Percentiles rank a stretch among this genome's conserved stretches.
Evolutionary conservation across 305 asterid genomes (phyloP).

Genomic region (Fraxinus floribunda): DNA sequence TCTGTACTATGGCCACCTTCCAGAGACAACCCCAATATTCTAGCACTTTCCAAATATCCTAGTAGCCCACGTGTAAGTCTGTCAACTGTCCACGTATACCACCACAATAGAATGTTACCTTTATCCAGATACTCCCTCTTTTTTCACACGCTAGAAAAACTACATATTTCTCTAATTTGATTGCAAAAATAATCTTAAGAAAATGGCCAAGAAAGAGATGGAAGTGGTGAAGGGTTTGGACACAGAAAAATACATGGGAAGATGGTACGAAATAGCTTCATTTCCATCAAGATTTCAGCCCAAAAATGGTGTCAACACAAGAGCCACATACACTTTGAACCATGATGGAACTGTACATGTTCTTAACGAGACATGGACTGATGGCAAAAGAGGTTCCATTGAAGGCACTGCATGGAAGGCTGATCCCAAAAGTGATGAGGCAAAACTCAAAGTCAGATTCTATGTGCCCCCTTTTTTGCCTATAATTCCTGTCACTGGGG

Average conservation of each 20-base stretch:
- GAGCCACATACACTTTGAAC: slow-evolving; percentile 57
- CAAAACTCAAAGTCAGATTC: slow-evolving; percentile 61
- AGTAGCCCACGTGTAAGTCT: background rate
- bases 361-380: slow-evolving; percentile 56
- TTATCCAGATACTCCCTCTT: background rate
- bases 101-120: background rate
- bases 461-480: slow-evolving; percentile 63
- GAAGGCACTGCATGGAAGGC: slow-evolving; percentile 52
- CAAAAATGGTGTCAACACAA: slow-evolving; percentile 44
- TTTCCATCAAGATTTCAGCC: slow-evolving; percentile 55
- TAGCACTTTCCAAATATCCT: background rate
- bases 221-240: slow-evolving; percentile 48
- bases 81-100: background rate
- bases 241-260: slow-evolving; percentile 52
- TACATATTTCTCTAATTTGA: background rate
- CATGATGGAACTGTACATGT: slow-evolving; percentile 52
- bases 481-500: slow-evolving; percentile 51
- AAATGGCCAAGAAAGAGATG: slow-evolving; percentile 45
- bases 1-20: background rate
- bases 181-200: background rate
- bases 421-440: slow-evolving; percentile 58
- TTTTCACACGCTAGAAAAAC: background rate
- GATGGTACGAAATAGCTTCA: slow-evolving; percentile 67
- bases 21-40: background rate
- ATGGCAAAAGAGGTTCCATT: slow-evolving; percentile 53